A percentile compares a stretch with the other conserved stretches of the same genome.
These are phyloP conservation scores for Hygrocybe punicea DNA, from an alignment of 768 basidiomycete species.

Conservation along the genomic window DNA sequence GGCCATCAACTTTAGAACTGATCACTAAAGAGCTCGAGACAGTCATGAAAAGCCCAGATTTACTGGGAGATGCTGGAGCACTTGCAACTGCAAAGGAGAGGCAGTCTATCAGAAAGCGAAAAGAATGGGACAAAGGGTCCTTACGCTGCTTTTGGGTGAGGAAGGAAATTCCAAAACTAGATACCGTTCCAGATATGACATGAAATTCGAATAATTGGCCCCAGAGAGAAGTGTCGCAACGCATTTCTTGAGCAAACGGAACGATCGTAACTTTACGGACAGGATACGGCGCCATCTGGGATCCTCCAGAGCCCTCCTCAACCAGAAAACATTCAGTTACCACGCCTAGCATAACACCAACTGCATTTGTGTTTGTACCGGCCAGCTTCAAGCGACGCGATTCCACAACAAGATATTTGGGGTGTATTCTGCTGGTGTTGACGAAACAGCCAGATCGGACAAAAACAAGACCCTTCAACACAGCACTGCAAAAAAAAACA, in stretches of 20 bases:
- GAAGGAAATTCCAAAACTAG: constrained; percentile 2
- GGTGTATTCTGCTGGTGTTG: constrained; percentile 6
- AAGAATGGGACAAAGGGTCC: background rate
- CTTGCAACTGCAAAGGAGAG: background rate
- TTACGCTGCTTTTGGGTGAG: background rate
- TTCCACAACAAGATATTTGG: background rate
- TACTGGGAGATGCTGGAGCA: background rate
- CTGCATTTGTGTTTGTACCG: background rate
- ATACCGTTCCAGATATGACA: background rate
- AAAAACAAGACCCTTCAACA: constrained; percentile 4
- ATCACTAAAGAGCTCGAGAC: background rate
- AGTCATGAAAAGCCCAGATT: background rate
- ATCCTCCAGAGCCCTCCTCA: background rate
- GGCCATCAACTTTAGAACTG: background rate
- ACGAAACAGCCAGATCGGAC: background rate
- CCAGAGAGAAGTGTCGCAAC: constrained; percentile 7
- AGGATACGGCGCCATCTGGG: background rate
- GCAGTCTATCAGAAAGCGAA: background rate
- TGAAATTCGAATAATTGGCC: constrained; percentile 3
- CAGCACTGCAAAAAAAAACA: background rate
- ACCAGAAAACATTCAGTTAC: constrained; percentile 8
- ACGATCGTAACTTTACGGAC: constrained; percentile 4
- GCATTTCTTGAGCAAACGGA: constrained; percentile 6
- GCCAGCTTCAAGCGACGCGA: background rate
- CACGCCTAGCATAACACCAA: constrained; percentile 9